A percentile compares a stretch with the other conserved stretches of the same genome.
phyloP scores from a whole-genome alignment of 371 early-diverging fungal genomes.

The Nematocida sp. region DNA sequence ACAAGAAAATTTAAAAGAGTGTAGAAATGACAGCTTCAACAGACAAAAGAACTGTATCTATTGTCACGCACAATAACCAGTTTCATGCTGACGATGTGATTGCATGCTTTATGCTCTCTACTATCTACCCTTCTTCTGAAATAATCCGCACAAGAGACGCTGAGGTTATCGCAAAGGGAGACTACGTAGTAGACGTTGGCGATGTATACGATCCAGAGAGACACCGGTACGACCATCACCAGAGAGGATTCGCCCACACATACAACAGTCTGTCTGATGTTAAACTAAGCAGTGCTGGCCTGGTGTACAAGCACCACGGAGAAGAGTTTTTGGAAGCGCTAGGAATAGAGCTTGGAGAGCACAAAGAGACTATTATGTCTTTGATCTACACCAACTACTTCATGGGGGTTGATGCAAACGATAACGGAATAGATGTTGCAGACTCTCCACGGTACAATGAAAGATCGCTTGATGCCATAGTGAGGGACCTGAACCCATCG shows the following conservation, averaged over 20 bases:
- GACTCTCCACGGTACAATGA: slow-evolving; percentile 31
- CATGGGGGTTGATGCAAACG: slow-evolving; percentile 60
- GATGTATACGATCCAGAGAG: slow-evolving; percentile 75
- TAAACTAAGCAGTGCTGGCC: slow-evolving; percentile 79
- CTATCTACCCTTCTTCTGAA: slow-evolving; percentile 54
- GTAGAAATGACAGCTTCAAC: too few relatives aligned
- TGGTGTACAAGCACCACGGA: slow-evolving; percentile 71
- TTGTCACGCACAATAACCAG: slow-evolving; percentile 57
- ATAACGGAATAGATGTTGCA: slow-evolving; percentile 60
- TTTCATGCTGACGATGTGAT: slow-evolving; percentile 78
- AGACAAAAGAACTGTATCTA: not conserved
- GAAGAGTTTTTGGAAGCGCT: slow-evolving; percentile 69
- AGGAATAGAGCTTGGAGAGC: slow-evolving; percentile 71
- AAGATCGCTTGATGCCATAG: slow-evolving; percentile 53
- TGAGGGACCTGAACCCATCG: not conserved
- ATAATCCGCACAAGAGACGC: slow-evolving; percentile 80
- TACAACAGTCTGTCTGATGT: slow-evolving; percentile 72
- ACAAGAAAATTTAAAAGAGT: too few relatives aligned
- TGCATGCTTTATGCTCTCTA: slow-evolving; percentile 76
- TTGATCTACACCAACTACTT: slow-evolving; percentile 58
- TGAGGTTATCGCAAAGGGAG: slow-evolving; percentile 70
- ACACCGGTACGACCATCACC: slow-evolving; percentile 86
- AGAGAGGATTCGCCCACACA: slow-evolving; percentile 80
- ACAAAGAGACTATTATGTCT: slow-evolving; percentile 74
- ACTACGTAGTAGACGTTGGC: slow-evolving; percentile 91